Base-by-base conservation (phyloP, 805 yeast genomes). In the Crinitomyces ghanaensis region DNA sequence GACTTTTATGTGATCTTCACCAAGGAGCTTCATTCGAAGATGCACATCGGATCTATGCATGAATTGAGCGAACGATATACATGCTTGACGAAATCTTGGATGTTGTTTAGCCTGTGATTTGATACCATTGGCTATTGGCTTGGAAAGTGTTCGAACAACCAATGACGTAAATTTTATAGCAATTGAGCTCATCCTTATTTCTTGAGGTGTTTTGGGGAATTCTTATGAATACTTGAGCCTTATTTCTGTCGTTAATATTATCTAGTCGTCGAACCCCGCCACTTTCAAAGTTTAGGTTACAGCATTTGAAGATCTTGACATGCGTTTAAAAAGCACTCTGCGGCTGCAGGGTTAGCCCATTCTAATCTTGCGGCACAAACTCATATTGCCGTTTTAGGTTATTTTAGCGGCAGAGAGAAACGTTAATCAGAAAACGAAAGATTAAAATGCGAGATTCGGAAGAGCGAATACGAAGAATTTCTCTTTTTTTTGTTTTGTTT, bases 21-120 rank as follows among this genome's bases (percentile, higher is more conserved):
- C 79, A 40, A 73, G 50, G 27, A 81, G 61, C 24, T 68, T 62
- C 68, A 71, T 65, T 33, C 86, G 66, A 37, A 83, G 56, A 20
- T 57, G 59, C 31, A 74, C 62, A 47, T 83, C 93, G 4, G 79
- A 61, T 27, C 62, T 63, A 48, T 83, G 93, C 18, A 82, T 52
- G 15, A 65, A 52, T 54, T 83, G 94, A 2, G 94, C 94, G 18
- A 81, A 60, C 7, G 53, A 51, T 13, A 83, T 76, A 51, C 94
- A 83, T 1, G 68, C 42, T 23, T 56, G 60, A 35, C 74, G 66
- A 56, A 83, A 82, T 3, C 54, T 40, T 4, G 74, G 77, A 49
- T 77, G 83, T 35, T 78, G 77, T 43, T 74, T 73, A 12, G 93
- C 91, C 48, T 78, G 84, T 12, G 71, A 61, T 50, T 81, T 83